Evolutionary conservation across 495 filamentous ascomycete genomes (phyloP), one percentile per base, ranked within the genome.

Genomic region (Penicillium subrubescens): DNA sequence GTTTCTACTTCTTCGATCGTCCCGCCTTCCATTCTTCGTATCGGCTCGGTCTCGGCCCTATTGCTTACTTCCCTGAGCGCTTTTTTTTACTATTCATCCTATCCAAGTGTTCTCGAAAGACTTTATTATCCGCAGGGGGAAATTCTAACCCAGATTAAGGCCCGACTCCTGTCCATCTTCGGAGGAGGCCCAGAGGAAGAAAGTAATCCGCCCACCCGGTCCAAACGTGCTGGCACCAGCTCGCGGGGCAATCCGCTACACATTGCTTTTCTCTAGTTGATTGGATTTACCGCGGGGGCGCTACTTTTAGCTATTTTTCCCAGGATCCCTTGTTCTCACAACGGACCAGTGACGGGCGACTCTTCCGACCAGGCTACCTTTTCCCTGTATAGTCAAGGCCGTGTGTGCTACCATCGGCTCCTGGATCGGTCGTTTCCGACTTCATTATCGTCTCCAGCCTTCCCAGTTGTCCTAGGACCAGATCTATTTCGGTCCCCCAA

Each of bases 201-300:
- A 54, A 54, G 51, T 54, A 29, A 54, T 34, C 51, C 51, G 27
- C 31, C 14, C 50, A 53, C 1, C 48, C 14, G 31, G 6, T 15
- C 25, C 25, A 31, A 54, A n/a, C 51, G 31, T 54, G 27, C 27
- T 25, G 44, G 44, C 21, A 27, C 43, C 29, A 46, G 41, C 53
- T 62, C 60, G 60, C 62, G 62, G 63, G 58, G 63, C 63, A 65
- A 61, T 55, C 63, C 57, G 57, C 51, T 29, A 27, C 25, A 27
- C 25, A 27, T 29, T 29, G 17, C 34, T 37, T 56, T 50, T 62
- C 62, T 64, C 56, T 64, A 63, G 57, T 55, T 67, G 41, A 55
- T 57, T 61, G 62, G 62, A 70, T 74, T 70, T 72, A 67, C 59
- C 72, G 71, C 65, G 60, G 64, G 67, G 63, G 60, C 67, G 68